These are phyloP conservation scores for Nigrograna mackinnonii DNA, from an alignment of 2,329 filamentous ascomycete genomes.

Conservation along the genomic window DNA sequence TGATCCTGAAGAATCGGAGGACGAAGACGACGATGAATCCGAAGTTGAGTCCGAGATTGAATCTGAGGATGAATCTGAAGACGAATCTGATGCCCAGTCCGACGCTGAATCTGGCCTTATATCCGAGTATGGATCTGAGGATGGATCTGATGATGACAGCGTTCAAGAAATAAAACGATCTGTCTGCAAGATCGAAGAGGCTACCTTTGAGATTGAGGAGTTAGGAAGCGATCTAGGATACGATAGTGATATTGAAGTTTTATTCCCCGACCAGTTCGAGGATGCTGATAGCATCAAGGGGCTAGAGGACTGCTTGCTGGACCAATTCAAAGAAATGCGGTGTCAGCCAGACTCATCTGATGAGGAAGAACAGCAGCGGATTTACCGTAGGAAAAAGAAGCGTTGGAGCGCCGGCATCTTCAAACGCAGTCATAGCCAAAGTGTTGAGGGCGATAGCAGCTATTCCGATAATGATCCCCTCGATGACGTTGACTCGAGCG, in stretches of 20 bases:
- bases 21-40: too few relatives aligned
- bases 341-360: slow-evolving; percentile 38
- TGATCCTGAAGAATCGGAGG: slow-evolving; percentile 35
- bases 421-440: slow-evolving; percentile 52
- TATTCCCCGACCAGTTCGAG: slow-evolving; percentile 49
- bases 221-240: slow-evolving; percentile 42
- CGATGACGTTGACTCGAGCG: slow-evolving; percentile 41
- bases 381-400: slow-evolving; percentile 42
- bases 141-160: slow-evolving; percentile 31
- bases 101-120: too few relatives aligned
- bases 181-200: slow-evolving; percentile 27
- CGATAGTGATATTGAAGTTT: slow-evolving; percentile 46
- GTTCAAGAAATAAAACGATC: slow-evolving; percentile 26
- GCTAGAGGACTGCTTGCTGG: slow-evolving; percentile 34
- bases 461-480: slow-evolving; percentile 46
- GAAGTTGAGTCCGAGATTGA: too few relatives aligned
- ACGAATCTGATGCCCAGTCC: too few relatives aligned
- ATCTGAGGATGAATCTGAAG: too few relatives aligned
- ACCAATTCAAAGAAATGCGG: slow-evolving; percentile 37
- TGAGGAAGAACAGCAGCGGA: slow-evolving; percentile 29
- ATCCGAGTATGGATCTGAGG: too few relatives aligned
- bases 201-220: slow-evolving; percentile 48
- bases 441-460: slow-evolving; percentile 48
- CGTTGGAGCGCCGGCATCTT: slow-evolving; percentile 46
- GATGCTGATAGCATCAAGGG: slow-evolving; percentile 43